These are phyloP conservation scores for Plasmodium falciparum DNA, from an alignment of 169 alveolate species.

Conservation along the genomic window DNA sequence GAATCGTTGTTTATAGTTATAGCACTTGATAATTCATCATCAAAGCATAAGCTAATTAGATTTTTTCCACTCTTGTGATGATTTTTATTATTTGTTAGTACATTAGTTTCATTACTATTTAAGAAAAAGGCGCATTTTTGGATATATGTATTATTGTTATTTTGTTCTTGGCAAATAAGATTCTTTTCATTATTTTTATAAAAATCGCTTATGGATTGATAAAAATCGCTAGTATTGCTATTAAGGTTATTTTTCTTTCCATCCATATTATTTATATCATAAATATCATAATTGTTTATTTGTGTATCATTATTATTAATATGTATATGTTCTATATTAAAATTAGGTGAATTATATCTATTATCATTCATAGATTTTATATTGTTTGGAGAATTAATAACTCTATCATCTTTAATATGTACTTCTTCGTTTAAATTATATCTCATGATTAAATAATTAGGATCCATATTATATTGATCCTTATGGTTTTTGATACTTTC, in stretches of 20 bases:
- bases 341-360: conserved; percentile 12
- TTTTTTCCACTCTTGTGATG: conserved; percentile 32
- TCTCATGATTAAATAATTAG: not conserved
- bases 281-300: conserved; percentile 11
- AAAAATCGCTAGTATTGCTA: conserved; percentile 71
- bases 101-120: conserved; percentile 52
- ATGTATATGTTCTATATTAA: conserved; percentile 10
- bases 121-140: conserved; percentile 7
- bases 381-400: conserved; percentile 3
- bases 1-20: conserved; percentile 49
- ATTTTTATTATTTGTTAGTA: conserved; percentile 18
- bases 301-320: conserved; percentile 6
- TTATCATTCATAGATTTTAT: not conserved
- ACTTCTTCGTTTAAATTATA: conserved; percentile 16
- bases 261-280: conserved; percentile 23
- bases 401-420: not conserved
- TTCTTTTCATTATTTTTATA: conserved; percentile 56
- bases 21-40: conserved; percentile 71
- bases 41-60: conserved; percentile 52
- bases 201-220: conserved; percentile 64
- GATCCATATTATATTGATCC: conserved; percentile 1
- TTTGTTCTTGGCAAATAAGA: conserved; percentile 1
- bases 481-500: conserved; percentile 3
- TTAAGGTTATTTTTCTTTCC: conserved; percentile 36
- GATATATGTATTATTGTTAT: conserved; percentile 1